Conservation (phyloP, 371 early-diverging fungal genomes). For the Pancytospora epiphaga region DNA sequence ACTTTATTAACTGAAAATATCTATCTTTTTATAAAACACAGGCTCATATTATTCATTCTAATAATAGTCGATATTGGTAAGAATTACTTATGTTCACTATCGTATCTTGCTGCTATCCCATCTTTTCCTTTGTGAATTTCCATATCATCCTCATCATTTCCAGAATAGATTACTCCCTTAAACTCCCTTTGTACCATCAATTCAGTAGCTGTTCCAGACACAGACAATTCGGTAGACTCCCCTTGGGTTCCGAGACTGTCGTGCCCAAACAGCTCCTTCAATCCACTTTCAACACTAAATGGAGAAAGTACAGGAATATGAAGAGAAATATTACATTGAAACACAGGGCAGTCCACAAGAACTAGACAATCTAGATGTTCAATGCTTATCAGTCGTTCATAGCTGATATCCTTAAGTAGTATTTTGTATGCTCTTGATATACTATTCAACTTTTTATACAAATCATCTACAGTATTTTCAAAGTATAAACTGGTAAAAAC, state of each 20-base stretch:
- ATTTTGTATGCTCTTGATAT: constrained; percentile 34
- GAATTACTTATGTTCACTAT: constrained; percentile 15
- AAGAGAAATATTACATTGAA: constrained; percentile 28
- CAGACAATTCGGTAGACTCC: background rate
- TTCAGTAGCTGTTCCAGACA: constrained; percentile 12
- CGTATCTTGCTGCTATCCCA: constrained; percentile 45
- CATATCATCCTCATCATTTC: constrained; percentile 28
- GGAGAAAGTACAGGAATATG: constrained; percentile 50
- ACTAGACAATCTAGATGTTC: constrained; percentile 51
- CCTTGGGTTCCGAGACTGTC: constrained; percentile 7
- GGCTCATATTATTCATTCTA: no score
- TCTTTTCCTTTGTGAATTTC: constrained; percentile 37
- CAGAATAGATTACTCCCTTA: constrained; percentile 27
- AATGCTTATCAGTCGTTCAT: constrained; percentile 46
- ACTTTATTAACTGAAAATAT: no score
- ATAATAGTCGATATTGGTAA: background rate
- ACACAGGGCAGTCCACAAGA: constrained; percentile 52
- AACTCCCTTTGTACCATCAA: constrained; percentile 24
- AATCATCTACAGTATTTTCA: constrained; percentile 19
- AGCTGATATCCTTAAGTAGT: constrained; percentile 46
- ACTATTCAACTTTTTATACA: constrained; percentile 10
- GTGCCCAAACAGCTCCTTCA: constrained; percentile 31
- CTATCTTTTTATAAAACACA: no score
- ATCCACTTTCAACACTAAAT: constrained; percentile 30
- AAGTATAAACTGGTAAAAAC: constrained; percentile 36